Percentiles rank a stretch among this genome's conserved stretches.
phyloP scores from a whole-genome alignment of 2,329 filamentous ascomycete genomes.

The Colletotrichum horii region DNA sequence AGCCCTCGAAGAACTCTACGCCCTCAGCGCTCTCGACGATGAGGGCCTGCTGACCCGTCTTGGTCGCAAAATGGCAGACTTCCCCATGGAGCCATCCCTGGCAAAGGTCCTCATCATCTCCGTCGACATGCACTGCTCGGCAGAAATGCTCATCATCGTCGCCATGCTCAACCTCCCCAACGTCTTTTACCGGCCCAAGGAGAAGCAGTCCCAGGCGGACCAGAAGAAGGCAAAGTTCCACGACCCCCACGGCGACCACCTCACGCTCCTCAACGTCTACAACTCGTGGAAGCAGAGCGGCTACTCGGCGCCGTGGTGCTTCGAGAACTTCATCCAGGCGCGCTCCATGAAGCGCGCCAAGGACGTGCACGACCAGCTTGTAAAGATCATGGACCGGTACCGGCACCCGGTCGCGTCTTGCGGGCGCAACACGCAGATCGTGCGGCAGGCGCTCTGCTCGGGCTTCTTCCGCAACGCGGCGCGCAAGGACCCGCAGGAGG shows the following conservation, averaged over 20 bases:
- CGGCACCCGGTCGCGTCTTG: conserved; percentile 83
- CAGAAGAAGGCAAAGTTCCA: conserved; percentile 98
- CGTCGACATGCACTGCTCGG: conserved; percentile 86
- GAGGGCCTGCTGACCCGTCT: conserved; percentile 92
- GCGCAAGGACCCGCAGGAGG: conserved; percentile 93
- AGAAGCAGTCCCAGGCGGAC: conserved; percentile 95
- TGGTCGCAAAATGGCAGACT: conserved; percentile 97
- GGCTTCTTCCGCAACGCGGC: conserved; percentile 97
- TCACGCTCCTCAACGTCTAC: conserved; percentile 95
- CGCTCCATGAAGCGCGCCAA: conserved; percentile 86
- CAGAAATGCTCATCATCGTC: conserved; percentile 93
- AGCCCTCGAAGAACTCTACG: conserved; percentile 93
- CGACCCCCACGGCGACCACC: conserved; percentile 90
- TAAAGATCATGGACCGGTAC: conserved; percentile 93
- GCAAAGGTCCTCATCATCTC: conserved; percentile 90
- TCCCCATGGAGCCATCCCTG: conserved; percentile 94
- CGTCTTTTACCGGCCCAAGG: conserved; percentile 94
- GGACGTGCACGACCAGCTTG: conserved; percentile 90
- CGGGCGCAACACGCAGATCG: conserved; percentile 83
- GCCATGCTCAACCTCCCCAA: conserved; percentile 89
- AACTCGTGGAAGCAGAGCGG: conserved; percentile 92
- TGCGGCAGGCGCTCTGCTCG: conserved; percentile 86
- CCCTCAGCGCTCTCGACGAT: conserved; percentile 88
- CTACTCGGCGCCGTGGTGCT: conserved; percentile 89
- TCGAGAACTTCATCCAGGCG: conserved; percentile 97